Evolutionary conservation across 768 basidiomycete genomes (phyloP).

Genomic region (Hortiboletus flavorubellus): DNA sequence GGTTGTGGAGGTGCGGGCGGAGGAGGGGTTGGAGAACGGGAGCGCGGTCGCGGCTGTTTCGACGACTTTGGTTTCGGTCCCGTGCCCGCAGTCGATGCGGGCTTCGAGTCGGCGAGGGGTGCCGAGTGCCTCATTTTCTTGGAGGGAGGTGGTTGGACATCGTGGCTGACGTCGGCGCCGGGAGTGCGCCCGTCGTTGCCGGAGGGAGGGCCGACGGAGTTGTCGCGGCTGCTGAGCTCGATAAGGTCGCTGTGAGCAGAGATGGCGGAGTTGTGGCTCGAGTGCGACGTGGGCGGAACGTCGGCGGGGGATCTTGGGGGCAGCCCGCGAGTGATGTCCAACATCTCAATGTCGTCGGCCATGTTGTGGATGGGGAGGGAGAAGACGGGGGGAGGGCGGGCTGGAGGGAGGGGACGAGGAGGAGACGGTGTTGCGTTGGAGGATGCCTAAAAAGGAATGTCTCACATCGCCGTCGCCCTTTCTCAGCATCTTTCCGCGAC

Average conservation of each 20-base stretch:
- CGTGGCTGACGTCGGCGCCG: conserved; percentile 17
- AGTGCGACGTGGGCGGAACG: conserved; percentile 8
- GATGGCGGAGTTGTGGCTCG: conserved; percentile 17
- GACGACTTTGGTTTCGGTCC: conserved; percentile 53
- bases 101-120: conserved; percentile 24
- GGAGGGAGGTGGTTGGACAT: conserved; percentile 27
- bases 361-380: conserved; percentile 7
- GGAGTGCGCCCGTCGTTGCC: conserved; percentile 10
- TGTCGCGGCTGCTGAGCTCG: conserved; percentile 31
- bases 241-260: conserved; percentile 24
- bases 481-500: conserved; percentile 28
- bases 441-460: conserved; percentile 37
- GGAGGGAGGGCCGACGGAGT: conserved; percentile 20
- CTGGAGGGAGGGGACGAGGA: conserved; percentile 27
- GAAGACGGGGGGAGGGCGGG: not conserved
- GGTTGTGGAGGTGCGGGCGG: conserved; percentile 46
- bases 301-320: conserved; percentile 6
- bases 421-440: conserved; percentile 31
- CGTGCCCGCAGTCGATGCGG: conserved; percentile 29
- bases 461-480: conserved; percentile 25
- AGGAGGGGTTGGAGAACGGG: conserved; percentile 53
- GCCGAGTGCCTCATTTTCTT: conserved; percentile 29
- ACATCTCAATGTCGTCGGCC: conserved; percentile 31
- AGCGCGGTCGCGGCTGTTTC: conserved; percentile 42
- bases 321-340: conserved; percentile 2